Evolutionary conservation across 2,329 filamentous ascomycete genomes (phyloP).

Genomic region (Thielaviopsis euricoi): DNA sequence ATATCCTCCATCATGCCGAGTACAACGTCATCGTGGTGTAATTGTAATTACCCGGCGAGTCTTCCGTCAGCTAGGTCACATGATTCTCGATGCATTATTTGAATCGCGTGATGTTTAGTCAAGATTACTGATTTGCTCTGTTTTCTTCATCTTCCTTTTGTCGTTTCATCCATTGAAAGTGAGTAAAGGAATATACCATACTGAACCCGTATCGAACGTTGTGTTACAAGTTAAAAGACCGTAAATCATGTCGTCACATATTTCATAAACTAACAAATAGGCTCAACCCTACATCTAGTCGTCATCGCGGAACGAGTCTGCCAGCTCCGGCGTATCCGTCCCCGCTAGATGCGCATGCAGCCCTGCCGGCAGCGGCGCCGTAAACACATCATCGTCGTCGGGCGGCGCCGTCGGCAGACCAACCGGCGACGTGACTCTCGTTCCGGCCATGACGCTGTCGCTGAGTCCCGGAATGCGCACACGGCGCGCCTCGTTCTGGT

Average conservation of each 20-base stretch:
- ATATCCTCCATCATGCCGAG: neutral
- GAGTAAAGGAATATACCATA: no score
- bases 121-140: neutral
- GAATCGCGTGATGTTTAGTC: neutral
- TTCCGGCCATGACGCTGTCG: constrained; percentile 49
- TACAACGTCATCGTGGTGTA: neutral
- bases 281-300: neutral
- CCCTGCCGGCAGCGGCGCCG: neutral
- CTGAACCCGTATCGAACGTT: neutral
- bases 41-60: no score
- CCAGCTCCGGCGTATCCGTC: constrained; percentile 6
- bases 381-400: constrained; percentile 1
- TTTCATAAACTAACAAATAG: neutral
- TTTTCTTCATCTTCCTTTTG: neutral
- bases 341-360: constrained; percentile 1
- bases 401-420: neutral
- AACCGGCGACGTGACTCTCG: constrained; percentile 10
- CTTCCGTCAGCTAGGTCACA: neutral
- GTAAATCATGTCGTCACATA: neutral
- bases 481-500: constrained; percentile 88
- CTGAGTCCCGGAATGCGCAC: constrained; percentile 64
- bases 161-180: neutral
- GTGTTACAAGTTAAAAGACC: neutral
- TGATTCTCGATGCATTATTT: neutral
- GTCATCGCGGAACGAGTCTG: constrained; percentile 11